These are phyloP conservation scores for Fraxinus latifolia DNA, from an alignment of 305 asterid species.

Conservation along the genomic window DNA sequence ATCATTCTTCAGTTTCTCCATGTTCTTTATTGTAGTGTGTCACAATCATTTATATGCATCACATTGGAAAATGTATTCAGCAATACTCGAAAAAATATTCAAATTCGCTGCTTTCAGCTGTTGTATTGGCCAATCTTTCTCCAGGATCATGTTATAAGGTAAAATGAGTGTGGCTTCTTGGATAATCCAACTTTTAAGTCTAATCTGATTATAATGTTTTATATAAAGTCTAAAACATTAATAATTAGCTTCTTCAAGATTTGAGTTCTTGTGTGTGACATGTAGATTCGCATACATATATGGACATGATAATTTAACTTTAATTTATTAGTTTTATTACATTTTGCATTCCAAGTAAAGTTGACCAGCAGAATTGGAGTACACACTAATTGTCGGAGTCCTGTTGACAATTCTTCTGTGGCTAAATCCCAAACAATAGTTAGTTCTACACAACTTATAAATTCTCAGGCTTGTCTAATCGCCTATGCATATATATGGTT, in stretches of 20 bases:
- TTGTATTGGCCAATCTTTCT: conserved; percentile 82
- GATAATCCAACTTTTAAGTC: neutral
- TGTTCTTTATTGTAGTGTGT: conserved; percentile 41
- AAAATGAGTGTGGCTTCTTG: conserved; percentile 20
- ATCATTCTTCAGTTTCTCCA: conserved; percentile 56
- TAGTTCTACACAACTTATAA: neutral
- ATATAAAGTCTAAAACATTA: neutral
- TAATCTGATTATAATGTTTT: conserved; percentile 10
- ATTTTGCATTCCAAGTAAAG: neutral
- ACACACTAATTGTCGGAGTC: neutral
- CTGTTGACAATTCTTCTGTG: neutral
- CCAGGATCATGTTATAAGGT: conserved; percentile 69
- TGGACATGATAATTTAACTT: neutral
- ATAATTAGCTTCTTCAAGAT: neutral
- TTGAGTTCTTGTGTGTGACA: neutral
- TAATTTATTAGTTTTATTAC: neutral
- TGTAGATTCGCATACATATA: neutral
- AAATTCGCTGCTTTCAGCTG: conserved; percentile 68
- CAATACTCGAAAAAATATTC: conserved; percentile 55
- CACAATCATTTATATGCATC: conserved; percentile 31
- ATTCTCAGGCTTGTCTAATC: neutral
- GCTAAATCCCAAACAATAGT: neutral
- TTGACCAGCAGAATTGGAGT: neutral
- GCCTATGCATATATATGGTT: neutral
- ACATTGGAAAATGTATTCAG: conserved; percentile 44